Percentiles rank a stretch among this genome's conserved stretches.
Evolutionary conservation across 1,284 basidiomycete species (phyloP).

Genomic region (Ganoderma boninense): DNA sequence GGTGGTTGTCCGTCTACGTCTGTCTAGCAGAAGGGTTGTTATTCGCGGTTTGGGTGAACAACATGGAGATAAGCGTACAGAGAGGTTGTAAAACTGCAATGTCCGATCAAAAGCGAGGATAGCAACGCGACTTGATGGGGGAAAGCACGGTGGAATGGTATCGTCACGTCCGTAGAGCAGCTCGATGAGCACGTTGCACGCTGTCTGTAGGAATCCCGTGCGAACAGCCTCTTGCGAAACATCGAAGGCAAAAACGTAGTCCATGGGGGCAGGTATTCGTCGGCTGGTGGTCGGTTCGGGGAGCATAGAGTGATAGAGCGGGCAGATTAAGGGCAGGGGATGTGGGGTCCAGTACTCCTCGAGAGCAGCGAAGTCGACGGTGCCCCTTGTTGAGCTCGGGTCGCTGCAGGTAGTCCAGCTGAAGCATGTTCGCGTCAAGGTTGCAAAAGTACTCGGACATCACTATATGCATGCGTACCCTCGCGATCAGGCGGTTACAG

Average conservation of each 20-base stretch:
- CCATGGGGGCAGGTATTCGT: constrained; percentile 74
- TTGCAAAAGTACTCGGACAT: constrained; percentile 87
- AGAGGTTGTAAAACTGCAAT: constrained; percentile 92
- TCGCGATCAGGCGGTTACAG: background rate
- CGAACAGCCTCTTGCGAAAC: constrained; percentile 79
- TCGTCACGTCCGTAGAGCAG: constrained; percentile 72
- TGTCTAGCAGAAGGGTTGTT: constrained; percentile 51
- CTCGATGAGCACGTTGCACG: constrained; percentile 72
- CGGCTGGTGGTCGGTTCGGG: constrained; percentile 52
- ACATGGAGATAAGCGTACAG: constrained; percentile 60
- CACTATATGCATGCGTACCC: constrained; percentile 54
- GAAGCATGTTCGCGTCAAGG: constrained; percentile 81
- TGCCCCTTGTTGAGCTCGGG: constrained; percentile 91
- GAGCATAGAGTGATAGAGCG: constrained; percentile 59
- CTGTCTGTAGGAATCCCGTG: constrained; percentile 78
- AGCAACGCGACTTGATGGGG: constrained; percentile 64
- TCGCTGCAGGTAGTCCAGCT: constrained; percentile 85
- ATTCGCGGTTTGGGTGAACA: background rate
- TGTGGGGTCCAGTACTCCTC: constrained; percentile 90
- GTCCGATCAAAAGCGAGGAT: constrained; percentile 88
- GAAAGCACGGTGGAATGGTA: constrained; percentile 56
- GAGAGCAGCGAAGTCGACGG: constrained; percentile 90
- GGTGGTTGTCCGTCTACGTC: constrained; percentile 60
- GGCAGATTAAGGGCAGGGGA: constrained; percentile 58
- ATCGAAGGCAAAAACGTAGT: constrained; percentile 91